Percentiles rank a stretch among this genome's conserved stretches.
Conservation (phyloP, 352 stramenopile species). For the Globisporangium heterothallicum region DNA sequence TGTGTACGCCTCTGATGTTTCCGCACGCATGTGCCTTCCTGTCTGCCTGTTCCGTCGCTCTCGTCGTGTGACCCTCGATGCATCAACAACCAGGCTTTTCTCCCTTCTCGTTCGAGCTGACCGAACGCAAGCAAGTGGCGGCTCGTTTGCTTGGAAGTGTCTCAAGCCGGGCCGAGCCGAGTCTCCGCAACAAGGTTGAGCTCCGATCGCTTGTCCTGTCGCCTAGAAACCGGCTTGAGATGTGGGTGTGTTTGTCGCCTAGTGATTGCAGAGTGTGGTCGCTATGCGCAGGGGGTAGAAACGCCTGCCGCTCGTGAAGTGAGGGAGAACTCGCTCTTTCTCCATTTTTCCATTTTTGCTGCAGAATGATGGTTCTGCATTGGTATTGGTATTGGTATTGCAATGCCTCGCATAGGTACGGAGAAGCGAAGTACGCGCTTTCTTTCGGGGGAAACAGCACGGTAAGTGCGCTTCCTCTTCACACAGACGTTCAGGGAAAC, state of each 20-base stretch:
- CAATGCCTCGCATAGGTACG: not conserved
- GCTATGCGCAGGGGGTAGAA: not conserved
- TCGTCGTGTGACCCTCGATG: not conserved
- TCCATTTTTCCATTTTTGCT: not conserved
- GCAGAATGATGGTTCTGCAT: not conserved
- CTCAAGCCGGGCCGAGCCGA: not conserved
- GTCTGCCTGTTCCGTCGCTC: not conserved
- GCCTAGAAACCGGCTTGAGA: not conserved
- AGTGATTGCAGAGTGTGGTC: not conserved
- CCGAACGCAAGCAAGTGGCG: not conserved
- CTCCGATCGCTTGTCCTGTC: too few species aligned
- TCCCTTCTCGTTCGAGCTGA: not conserved
- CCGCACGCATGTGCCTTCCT: not conserved
- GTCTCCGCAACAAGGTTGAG: too few species aligned
- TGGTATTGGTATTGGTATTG: not conserved
- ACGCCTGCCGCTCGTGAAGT: not conserved
- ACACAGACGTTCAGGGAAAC: not conserved
- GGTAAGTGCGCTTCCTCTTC: not conserved
- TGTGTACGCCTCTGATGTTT: not conserved
- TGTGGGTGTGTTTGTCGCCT: too few species aligned
- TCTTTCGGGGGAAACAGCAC: not conserved
- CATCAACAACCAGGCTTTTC: not conserved
- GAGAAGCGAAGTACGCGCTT: not conserved
- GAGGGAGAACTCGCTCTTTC: not conserved
- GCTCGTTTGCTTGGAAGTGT: not conserved